Base-by-base conservation (phyloP, 2,329 filamentous ascomycete genomes). In the Hymenoscyphus albidus region DNA sequence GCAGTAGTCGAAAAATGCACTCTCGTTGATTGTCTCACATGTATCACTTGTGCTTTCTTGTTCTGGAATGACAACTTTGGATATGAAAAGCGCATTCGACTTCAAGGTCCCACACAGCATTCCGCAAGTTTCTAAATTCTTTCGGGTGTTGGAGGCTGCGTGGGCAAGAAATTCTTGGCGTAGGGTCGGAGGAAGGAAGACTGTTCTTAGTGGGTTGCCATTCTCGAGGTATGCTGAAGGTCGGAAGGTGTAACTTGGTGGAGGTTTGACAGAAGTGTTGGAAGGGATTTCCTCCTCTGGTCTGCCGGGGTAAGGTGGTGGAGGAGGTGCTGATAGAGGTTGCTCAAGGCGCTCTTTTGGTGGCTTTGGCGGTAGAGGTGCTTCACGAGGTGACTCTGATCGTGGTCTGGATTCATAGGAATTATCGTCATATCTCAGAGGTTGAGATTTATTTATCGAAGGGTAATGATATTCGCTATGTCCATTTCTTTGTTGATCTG, bases 11-110 rank as follows among this genome's bases (percentile, higher is more conserved):
- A 97, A 93, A 35, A 97, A 83, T 0, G 87, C 86, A 38, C 85
- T 85, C 76, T 96, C 93, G 70, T 97, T 95, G 58, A 92, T 87
- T 22, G 92, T 98, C 77, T 98, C 94, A 76, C 95, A 99, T 0
- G 95, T 98, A 74, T 99, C 94, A 2, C 89, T 88, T 0, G 94
- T 97, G 73, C 90, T 89, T 62, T 87, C 90, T 76, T 99, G 95
- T 73, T 96, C 91, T 0, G 95, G 95, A 27, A 99, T 93, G 31
- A 99, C 84, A 5, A 99, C 84, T 63, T 89, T 88, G 5, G 89
- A 92, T 65, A 99, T 88, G 78, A 98, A 98, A 2, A 99, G 82
- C 0, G 95, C 95, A 74, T 97, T 97, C 70, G 93, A 94, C 73
- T 97, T 90, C 0, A 93, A 82, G 0, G 92, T 94, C 7, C 94